Evolutionary conservation across 2,329 filamentous ascomycete genomes (phyloP).

Genomic region (Leptosphaerulina australis): DNA sequence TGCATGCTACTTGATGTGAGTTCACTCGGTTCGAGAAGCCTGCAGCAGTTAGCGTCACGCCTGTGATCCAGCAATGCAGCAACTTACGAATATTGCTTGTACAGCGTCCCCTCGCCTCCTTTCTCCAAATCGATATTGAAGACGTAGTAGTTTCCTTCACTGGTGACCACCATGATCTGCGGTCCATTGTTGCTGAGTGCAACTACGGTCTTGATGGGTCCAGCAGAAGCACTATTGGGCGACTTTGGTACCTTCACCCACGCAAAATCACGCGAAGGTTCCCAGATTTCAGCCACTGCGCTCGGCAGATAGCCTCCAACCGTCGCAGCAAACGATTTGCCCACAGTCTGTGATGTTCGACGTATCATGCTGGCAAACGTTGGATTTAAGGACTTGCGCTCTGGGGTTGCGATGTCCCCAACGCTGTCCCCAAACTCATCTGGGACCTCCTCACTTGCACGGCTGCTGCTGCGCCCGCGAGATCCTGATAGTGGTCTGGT

Average conservation of each 20-base stretch:
- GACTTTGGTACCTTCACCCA: slow-evolving; percentile 89
- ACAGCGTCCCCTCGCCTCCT: slow-evolving; percentile 87
- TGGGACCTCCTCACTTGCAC: slow-evolving; percentile 46
- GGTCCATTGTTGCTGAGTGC: slow-evolving; percentile 94
- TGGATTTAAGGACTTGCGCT: slow-evolving; percentile 62
- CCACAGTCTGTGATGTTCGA: slow-evolving; percentile 93
- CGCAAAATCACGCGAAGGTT: slow-evolving; percentile 91
- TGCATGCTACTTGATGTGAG: slow-evolving; percentile 39
- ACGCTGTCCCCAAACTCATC: slow-evolving; percentile 52
- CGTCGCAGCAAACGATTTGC: slow-evolving; percentile 83
- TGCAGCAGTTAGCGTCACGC: slow-evolving; percentile 28
- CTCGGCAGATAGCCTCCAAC: slow-evolving; percentile 91
- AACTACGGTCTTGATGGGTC: slow-evolving; percentile 84
- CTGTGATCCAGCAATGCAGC: neutral
- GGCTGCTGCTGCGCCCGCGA: slow-evolving; percentile 52
- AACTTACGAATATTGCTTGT: slow-evolving; percentile 91
- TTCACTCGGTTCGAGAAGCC: slow-evolving; percentile 46
- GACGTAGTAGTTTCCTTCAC: slow-evolving; percentile 91
- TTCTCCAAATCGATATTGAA: slow-evolving; percentile 95
- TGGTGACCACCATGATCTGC: slow-evolving; percentile 97
- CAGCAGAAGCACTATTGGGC: slow-evolving; percentile 41
- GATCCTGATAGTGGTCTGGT: slow-evolving; percentile 31
- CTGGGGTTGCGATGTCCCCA: slow-evolving; percentile 35
- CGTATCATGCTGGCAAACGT: slow-evolving; percentile 89
- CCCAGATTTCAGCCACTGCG: slow-evolving; percentile 97